Conservation (phyloP, 2,329 filamentous ascomycete species). For the Albifimbria verrucaria region DNA sequence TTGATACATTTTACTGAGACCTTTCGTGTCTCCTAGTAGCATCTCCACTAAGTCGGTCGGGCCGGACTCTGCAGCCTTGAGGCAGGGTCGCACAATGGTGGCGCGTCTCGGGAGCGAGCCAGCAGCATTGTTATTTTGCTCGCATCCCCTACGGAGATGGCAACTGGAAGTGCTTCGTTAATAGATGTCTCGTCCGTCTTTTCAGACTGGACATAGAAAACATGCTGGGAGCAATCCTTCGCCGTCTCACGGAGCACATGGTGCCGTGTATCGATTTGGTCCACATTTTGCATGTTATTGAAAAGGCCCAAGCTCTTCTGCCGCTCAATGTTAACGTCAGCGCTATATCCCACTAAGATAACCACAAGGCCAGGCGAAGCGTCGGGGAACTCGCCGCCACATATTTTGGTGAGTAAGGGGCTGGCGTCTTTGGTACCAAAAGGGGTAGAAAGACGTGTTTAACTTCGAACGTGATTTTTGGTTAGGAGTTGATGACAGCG, state of each 20-base stretch:
- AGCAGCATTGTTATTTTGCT: constrained; percentile 9
- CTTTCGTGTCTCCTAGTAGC: constrained; percentile 1
- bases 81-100: constrained; percentile 4
- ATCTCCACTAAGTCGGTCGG: constrained; percentile 4
- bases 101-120: constrained; percentile 5
- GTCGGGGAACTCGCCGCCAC: neutral
- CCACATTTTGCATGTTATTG: neutral
- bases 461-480: too few species aligned
- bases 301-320: neutral
- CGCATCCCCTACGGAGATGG: constrained; percentile 3
- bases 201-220: constrained; percentile 6
- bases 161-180: constrained; percentile 9
- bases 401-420: neutral
- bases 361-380: neutral
- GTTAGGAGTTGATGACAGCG: too few species aligned
- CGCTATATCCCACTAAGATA: neutral
- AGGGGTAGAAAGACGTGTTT: too few species aligned
- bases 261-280: constrained; percentile 5
- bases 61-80: neutral
- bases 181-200: constrained; percentile 3
- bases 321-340: neutral
- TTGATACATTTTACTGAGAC: neutral
- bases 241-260: constrained; percentile 4
- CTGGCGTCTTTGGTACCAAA: constrained; percentile 1
- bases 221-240: neutral